Evolutionary conservation across 1,284 basidiomycete species (phyloP).

Genomic region (Microbotryum scabiosae): DNA sequence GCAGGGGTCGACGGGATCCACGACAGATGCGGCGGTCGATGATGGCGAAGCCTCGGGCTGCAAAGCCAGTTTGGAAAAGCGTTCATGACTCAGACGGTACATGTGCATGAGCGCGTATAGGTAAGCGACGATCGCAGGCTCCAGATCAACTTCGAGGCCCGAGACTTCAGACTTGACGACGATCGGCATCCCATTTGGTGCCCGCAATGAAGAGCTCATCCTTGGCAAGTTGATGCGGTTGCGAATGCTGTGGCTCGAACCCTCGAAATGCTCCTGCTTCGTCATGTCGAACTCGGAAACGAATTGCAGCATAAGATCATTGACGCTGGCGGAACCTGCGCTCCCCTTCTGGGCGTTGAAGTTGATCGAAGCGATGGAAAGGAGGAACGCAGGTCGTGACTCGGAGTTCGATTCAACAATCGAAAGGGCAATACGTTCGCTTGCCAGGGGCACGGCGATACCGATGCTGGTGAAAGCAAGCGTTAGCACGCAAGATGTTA

Average conservation of each 20-base stretch:
- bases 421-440: constrained; percentile 42
- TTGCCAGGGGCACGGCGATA: constrained; percentile 64
- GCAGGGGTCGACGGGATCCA: no score
- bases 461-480: constrained; percentile 64
- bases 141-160: constrained; percentile 76
- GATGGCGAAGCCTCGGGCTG: neutral
- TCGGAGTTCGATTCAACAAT: constrained; percentile 35
- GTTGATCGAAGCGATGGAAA: constrained; percentile 63
- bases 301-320: constrained; percentile 72
- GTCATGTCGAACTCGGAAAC: constrained; percentile 70
- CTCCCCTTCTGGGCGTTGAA: constrained; percentile 67
- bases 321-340: constrained; percentile 64
- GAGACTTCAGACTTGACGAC: constrained; percentile 65
- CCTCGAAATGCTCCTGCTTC: constrained; percentile 58
- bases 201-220: constrained; percentile 65
- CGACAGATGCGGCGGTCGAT: neutral
- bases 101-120: constrained; percentile 74
- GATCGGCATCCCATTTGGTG: constrained; percentile 44
- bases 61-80: constrained; percentile 44
- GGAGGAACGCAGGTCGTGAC: constrained; percentile 67
- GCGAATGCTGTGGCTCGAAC: constrained; percentile 57
- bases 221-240: constrained; percentile 69
- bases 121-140: constrained; percentile 69
- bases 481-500: constrained; percentile 57
- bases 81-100: constrained; percentile 69